Base-by-base conservation (phyloP, 768 basidiomycete species). In the Suillus bovinus region DNA sequence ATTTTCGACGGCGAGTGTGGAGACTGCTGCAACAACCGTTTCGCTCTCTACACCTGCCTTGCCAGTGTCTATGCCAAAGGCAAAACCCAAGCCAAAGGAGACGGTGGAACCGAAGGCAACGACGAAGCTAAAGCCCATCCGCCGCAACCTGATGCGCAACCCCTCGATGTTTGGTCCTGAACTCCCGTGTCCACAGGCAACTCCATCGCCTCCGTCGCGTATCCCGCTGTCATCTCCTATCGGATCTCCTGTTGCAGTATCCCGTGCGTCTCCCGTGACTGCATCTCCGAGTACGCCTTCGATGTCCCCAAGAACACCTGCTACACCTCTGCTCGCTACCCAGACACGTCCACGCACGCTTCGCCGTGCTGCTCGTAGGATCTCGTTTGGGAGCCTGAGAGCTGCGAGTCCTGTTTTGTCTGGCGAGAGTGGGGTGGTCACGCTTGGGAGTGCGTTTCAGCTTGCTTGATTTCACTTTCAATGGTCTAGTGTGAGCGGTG, bases 361-460 rank as follows among this genome's bases (percentile, higher is more conserved):
- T 68, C 72, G 67, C 34, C 74, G 71, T 50, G 68, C 80, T 31
- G 86, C 79, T 38, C 78, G 84, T 66, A 77, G 85, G 61, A 91
- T 91, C 52, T 88, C 87, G 2, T 92, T 92, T 68, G 84, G 86
- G 17, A 85, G 79, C 49, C 65, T 84, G 38, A 78, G 11, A 73
- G 77, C 17, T 68, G 71, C 34, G 77, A 80, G 31, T 80, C 79
- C 62, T 70, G 76, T 22, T 75, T 59, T 50, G n/a, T 49, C 29
- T 64, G 76, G 66, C 6, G 73, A 72, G 8, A 74, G 77, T 58
- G 74, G 74, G 61, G 73, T 77, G 31, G 63, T 72, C 50, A 77
- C 77, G 61, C 72, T 93, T 56, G 91, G 83, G 33, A 91, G 89
- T 69, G 91, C 91, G 31, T 90, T 93, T 72, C 86, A 89, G 66